A percentile compares a stretch with the other conserved stretches of the same genome.
These are phyloP conservation scores for Hortiboletus campestris DNA, from an alignment of 768 basidiomycete species.

Conservation along the genomic window DNA sequence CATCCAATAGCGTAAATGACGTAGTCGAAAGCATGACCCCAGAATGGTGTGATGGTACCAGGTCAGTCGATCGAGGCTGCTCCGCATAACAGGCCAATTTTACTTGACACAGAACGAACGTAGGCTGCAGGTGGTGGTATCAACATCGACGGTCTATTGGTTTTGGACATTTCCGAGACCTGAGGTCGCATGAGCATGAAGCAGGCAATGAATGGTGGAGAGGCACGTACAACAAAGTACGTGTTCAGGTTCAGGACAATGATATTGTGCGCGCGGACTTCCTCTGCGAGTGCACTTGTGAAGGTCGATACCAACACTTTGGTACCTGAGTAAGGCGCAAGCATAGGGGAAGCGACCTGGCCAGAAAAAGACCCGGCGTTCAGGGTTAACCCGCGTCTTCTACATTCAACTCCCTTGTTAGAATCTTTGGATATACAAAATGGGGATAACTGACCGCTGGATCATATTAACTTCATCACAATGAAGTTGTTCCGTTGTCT, in stretches of 20 bases:
- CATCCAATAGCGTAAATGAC: conserved; percentile 54
- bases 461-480: conserved; percentile 89
- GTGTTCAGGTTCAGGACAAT: conserved; percentile 85
- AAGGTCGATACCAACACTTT: conserved; percentile 91
- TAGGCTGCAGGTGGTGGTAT: conserved; percentile 74
- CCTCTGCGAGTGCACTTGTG: conserved; percentile 80
- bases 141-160: conserved; percentile 65
- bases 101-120: conserved; percentile 73
- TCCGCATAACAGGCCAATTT: conserved; percentile 76
- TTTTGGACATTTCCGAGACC: conserved; percentile 94
- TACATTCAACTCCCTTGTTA: conserved; percentile 25
- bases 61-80: conserved; percentile 71
- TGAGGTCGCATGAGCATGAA: conserved; percentile 28
- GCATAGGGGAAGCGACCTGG: conserved; percentile 83
- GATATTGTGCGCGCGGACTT: conserved; percentile 73
- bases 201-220: neutral
- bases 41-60: conserved; percentile 80
- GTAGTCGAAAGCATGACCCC: conserved; percentile 85
- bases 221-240: conserved; percentile 80
- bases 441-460: conserved; percentile 44
- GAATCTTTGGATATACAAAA: neutral
- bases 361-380: conserved; percentile 94
- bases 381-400: conserved; percentile 82
- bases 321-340: conserved; percentile 89
- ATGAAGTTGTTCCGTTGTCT: conserved; percentile 71